phyloP scores from a whole-genome alignment of 345 rosid species.

The Rhodamnia rubescens region DNA sequence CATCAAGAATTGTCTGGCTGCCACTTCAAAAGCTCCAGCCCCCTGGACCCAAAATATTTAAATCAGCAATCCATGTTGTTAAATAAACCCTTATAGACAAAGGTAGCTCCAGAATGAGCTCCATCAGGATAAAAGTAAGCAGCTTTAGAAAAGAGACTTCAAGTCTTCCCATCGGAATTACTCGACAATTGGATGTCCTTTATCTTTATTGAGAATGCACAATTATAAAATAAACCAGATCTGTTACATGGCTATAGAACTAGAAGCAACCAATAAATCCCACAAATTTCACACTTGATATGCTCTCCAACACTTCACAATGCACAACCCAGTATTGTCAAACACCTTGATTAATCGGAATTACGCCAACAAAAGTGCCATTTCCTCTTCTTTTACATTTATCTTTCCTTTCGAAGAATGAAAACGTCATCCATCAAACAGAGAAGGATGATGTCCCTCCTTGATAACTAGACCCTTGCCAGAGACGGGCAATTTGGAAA shows the following conservation, averaged over 20 bases:
- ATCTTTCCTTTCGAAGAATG: not conserved
- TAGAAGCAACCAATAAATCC: not conserved
- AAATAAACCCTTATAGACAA: not conserved
- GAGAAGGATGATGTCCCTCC: not conserved
- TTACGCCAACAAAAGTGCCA: not conserved
- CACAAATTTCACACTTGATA: not conserved
- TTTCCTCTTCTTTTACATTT: not conserved
- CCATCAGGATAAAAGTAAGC: not conserved
- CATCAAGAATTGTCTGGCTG: constrained; percentile 77
- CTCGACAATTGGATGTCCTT: not conserved
- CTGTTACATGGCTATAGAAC: not conserved
- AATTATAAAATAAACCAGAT: not conserved
- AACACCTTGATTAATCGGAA: not conserved
- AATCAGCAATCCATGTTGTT: not conserved
- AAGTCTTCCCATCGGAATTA: not conserved
- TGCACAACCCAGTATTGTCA: not conserved
- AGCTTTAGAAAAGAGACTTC: not conserved
- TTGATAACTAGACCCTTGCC: not conserved
- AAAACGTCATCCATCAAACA: not conserved
- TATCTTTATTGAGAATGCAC: not conserved
- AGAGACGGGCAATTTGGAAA: not conserved
- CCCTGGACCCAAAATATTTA: constrained; percentile 33
- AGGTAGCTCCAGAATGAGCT: not conserved
- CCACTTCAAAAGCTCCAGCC: constrained; percentile 98
- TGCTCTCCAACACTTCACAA: not conserved